Evolutionary conservation across 352 stramenopile genomes (phyloP).

Genomic region (Globisporangium echinulatum): DNA sequence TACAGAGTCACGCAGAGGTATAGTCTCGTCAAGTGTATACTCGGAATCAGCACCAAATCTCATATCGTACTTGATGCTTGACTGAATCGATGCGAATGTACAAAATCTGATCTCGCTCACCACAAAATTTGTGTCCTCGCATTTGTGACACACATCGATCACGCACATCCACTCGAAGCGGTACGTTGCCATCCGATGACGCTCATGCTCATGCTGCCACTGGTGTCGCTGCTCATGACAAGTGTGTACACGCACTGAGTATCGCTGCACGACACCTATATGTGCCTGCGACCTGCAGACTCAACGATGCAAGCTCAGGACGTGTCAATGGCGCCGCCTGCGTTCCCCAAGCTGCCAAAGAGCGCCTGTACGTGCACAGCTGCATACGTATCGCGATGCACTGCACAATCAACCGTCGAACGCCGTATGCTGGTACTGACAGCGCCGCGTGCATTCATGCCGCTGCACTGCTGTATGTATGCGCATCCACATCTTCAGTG

Average conservation of each 20-base stretch:
- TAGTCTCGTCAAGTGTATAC: no score
- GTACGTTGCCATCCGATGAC: not conserved
- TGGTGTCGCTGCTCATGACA: not conserved
- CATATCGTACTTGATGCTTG: no score
- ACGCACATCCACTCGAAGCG: constrained; percentile 8
- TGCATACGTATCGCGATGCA: not conserved
- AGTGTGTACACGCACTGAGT: no score
- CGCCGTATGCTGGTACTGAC: no score
- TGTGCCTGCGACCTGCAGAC: not conserved
- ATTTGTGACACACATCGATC: not conserved
- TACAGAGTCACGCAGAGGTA: no score
- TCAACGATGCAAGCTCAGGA: constrained; percentile 6
- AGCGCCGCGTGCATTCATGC: no score
- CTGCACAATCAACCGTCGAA: no score
- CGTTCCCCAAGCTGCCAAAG: constrained; percentile 50
- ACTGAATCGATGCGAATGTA: no score
- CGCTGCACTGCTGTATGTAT: constrained; percentile 1
- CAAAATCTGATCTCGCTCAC: no score
- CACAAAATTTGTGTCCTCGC: no score
- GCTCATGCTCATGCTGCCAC: not conserved
- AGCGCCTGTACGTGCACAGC: constrained; percentile 39
- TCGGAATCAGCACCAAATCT: no score
- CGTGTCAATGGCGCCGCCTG: constrained; percentile 11
- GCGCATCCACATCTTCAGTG: constrained; percentile 21
- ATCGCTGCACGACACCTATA: no score